These are phyloP conservation scores for Dactylis glomerata DNA, from an alignment of 176 grass and related monocot species.

Conservation along the genomic window DNA sequence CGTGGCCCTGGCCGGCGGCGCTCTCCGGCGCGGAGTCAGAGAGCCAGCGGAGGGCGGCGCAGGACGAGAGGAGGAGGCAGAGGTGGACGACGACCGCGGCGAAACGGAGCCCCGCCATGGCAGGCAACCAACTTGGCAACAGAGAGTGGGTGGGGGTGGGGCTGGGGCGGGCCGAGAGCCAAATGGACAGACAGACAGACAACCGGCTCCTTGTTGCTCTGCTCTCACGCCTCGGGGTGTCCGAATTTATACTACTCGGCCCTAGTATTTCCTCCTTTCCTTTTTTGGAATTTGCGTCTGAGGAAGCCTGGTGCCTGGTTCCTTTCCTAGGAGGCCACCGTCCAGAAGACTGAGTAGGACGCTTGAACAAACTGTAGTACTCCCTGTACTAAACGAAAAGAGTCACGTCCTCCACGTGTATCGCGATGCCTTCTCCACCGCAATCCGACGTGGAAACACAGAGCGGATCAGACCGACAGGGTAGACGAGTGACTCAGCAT, in stretches of 20 bases:
- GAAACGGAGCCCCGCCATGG: constrained; percentile 29
- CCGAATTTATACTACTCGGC: no score
- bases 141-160: not conserved
- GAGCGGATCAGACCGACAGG: no score
- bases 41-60: not conserved
- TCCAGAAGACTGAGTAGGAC: not conserved
- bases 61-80: not conserved
- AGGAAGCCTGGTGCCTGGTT: no score
- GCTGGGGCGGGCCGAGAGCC: not conserved
- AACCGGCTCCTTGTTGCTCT: not conserved
- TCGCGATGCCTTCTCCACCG: no score
- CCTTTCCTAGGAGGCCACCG: not conserved
- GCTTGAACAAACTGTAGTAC: no score
- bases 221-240: not conserved
- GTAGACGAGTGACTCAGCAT: no score
- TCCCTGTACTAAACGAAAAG: no score
- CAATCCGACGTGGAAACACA: no score
- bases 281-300: no score
- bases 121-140: not conserved
- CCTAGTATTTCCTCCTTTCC: no score
- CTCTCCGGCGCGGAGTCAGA: not conserved
- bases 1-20: not conserved
- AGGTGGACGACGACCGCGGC: constrained; percentile 1
- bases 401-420: no score
- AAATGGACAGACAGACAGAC: not conserved